These are phyloP conservation scores for Erodium moschatum DNA, from an alignment of 441 rosid species.

Conservation along the genomic window DNA sequence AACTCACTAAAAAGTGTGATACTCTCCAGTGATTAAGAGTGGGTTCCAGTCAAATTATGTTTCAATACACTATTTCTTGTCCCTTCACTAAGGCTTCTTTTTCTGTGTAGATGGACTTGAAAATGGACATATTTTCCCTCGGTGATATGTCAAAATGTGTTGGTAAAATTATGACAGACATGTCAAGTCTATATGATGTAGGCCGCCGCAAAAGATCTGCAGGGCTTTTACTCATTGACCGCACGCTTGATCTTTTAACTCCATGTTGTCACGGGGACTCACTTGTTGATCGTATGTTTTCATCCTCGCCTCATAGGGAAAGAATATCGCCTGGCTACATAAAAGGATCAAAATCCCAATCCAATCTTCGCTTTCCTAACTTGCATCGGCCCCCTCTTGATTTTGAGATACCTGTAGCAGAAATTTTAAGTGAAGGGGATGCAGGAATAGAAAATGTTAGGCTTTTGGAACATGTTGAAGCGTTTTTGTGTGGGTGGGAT, in stretches of 20 bases:
- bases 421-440: slow-evolving; percentile 45
- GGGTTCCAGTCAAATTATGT: too few species aligned
- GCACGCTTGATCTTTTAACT: slow-evolving; percentile 87
- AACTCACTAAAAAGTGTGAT: too few species aligned
- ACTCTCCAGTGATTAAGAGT: too few species aligned
- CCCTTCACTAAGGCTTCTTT: slow-evolving; percentile 16
- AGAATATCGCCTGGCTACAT: slow-evolving; percentile 31
- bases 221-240: slow-evolving; percentile 76
- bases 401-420: slow-evolving; percentile 66
- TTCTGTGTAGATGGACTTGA: slow-evolving; percentile 78
- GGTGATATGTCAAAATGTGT: slow-evolving; percentile 79
- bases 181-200: slow-evolving; percentile 96
- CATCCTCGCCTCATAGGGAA: slow-evolving; percentile 65
- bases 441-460: slow-evolving; percentile 29
- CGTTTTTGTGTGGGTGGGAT: slow-evolving; percentile 73
- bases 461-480: slow-evolving; percentile 47
- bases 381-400: slow-evolving; percentile 57
- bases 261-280: slow-evolving; percentile 91
- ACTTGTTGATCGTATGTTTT: slow-evolving; percentile 68
- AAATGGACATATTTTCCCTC: slow-evolving; percentile 84
- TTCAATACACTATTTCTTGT: neutral
- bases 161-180: slow-evolving; percentile 86
- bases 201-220: slow-evolving; percentile 88
- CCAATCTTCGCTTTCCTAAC: slow-evolving; percentile 36
- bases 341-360: slow-evolving; percentile 17